A percentile compares a stretch with the other conserved stretches of the same genome.
Evolutionary conservation across 2,329 filamentous ascomycete species (phyloP).

Genomic region (Dactylella cylindrospora): DNA sequence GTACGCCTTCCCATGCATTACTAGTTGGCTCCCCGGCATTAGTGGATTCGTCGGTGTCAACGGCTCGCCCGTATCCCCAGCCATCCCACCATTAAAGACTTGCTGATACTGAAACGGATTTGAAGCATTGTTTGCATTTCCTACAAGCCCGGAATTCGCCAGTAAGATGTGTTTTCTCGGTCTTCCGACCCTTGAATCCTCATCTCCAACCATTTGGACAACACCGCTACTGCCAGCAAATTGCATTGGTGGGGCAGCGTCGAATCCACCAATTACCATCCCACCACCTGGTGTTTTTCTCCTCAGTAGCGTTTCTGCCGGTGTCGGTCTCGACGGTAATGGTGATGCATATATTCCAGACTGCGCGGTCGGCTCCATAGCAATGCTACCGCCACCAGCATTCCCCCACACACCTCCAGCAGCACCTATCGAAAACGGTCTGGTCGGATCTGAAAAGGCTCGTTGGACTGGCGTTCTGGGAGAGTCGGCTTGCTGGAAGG

Average conservation of each 20-base stretch:
- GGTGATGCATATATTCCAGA: slow-evolving; percentile 41
- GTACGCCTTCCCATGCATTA: background rate
- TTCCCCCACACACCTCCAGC: slow-evolving; percentile 1
- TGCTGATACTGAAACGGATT: slow-evolving; percentile 25
- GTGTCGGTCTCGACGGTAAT: slow-evolving; percentile 30
- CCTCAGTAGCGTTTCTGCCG: slow-evolving; percentile 36
- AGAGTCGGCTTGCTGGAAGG: slow-evolving; percentile 13
- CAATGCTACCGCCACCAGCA: background rate
- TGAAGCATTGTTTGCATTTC: background rate
- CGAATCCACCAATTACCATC: slow-evolving; percentile 41
- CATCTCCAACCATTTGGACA: slow-evolving; percentile 22
- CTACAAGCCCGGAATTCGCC: slow-evolving; percentile 19
- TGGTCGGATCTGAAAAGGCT: slow-evolving; percentile 37
- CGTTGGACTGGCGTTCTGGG: slow-evolving; percentile 42
- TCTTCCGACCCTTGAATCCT: slow-evolving; percentile 13
- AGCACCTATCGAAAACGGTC: slow-evolving; percentile 15
- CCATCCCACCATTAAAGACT: slow-evolving; percentile 8
- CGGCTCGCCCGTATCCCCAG: slow-evolving; percentile 13
- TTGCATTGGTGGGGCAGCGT: slow-evolving; percentile 38
- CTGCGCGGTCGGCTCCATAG: slow-evolving; percentile 1
- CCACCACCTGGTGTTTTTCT: slow-evolving; percentile 42
- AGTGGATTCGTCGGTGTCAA: slow-evolving; percentile 23
- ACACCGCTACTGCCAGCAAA: slow-evolving; percentile 31
- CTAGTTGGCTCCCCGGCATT: background rate
- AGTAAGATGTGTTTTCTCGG: slow-evolving; percentile 42